phyloP scores from a whole-genome alignment of 225 moss, liverwort and hornwort genomes.

The Lunularia cruciata region DNA sequence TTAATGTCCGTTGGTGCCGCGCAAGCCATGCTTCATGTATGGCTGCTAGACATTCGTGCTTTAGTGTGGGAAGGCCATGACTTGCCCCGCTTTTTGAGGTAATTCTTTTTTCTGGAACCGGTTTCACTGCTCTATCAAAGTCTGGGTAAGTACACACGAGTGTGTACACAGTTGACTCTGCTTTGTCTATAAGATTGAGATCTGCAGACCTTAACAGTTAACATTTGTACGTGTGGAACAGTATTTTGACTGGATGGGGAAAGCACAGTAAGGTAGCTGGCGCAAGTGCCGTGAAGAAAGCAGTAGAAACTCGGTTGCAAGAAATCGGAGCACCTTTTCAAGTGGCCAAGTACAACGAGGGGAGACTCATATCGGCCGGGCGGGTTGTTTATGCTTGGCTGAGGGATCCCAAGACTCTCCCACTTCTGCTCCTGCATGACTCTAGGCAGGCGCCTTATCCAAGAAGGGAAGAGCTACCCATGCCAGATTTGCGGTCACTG shows the following conservation, averaged over 20 bases:
- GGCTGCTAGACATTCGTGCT: slow-evolving; percentile 84
- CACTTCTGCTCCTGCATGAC: slow-evolving; percentile 65
- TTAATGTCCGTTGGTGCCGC: slow-evolving; percentile 98
- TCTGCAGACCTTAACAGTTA: background rate
- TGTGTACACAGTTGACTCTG: background rate
- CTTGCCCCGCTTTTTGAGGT: slow-evolving; percentile 81
- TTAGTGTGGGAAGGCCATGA: slow-evolving; percentile 89
- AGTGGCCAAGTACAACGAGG: slow-evolving; percentile 84
- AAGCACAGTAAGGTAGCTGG: slow-evolving; percentile 99
- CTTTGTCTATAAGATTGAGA: too few species aligned
- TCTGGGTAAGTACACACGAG: background rate
- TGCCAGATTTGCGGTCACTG: slow-evolving; percentile 33
- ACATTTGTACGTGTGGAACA: slow-evolving; percentile 26
- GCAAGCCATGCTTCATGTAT: slow-evolving; percentile 98
- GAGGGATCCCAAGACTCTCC: slow-evolving; percentile 70
- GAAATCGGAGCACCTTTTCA: slow-evolving; percentile 94
- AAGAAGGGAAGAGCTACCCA: slow-evolving; percentile 20
- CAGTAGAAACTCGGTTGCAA: slow-evolving; percentile 66
- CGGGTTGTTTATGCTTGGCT: slow-evolving; percentile 87
- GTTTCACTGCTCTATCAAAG: background rate
- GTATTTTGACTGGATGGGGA: slow-evolving; percentile 97
- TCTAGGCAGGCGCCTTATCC: slow-evolving; percentile 28
- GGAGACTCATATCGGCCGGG: slow-evolving; percentile 84
- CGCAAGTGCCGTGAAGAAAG: slow-evolving; percentile 88
- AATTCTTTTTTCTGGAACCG: background rate